These are phyloP conservation scores for Claviceps monticola DNA, from an alignment of 2,329 filamentous ascomycete genomes.

Conservation along the genomic window DNA sequence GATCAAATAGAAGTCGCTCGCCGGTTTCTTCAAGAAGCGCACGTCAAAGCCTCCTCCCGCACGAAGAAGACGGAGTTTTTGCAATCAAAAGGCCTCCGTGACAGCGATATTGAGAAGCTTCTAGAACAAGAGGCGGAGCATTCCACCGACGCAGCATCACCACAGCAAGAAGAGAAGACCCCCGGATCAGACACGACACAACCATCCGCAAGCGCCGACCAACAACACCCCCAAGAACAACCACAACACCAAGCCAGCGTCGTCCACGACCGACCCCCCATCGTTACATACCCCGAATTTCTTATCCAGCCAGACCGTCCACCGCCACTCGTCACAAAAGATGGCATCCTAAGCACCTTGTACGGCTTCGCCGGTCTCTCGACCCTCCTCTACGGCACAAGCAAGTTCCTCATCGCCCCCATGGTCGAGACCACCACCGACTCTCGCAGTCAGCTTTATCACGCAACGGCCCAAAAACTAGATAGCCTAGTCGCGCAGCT, in stretches of 20 bases:
- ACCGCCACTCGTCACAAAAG: constrained; percentile 48
- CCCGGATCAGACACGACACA: not conserved
- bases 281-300: constrained; percentile 60
- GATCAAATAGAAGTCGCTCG: constrained; percentile 47
- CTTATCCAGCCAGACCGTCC: constrained; percentile 41
- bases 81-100: constrained; percentile 57
- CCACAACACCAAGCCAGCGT: constrained; percentile 1
- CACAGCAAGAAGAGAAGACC: not conserved
- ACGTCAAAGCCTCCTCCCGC: constrained; percentile 52
- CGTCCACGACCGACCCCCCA: constrained; percentile 36
- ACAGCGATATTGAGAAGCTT: constrained; percentile 54
- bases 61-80: constrained; percentile 68
- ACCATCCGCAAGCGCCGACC: constrained; percentile 6
- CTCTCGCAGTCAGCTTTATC: constrained; percentile 39
- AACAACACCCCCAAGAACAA: constrained; percentile 11
- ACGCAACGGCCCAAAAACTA: constrained; percentile 31
- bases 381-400: constrained; percentile 55
- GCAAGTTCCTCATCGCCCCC: constrained; percentile 53
- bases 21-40: constrained; percentile 62
- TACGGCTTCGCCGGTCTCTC: constrained; percentile 44
- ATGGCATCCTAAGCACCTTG: constrained; percentile 43
- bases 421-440: constrained; percentile 40
- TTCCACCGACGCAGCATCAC: constrained; percentile 3
- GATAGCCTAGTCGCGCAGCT: constrained; percentile 34
- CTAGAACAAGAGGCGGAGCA: constrained; percentile 27